Percentiles rank a stretch among this genome's conserved stretches.
Conservation (phyloP, 2,329 filamentous ascomycete species). For the Penicillium expansum region DNA sequence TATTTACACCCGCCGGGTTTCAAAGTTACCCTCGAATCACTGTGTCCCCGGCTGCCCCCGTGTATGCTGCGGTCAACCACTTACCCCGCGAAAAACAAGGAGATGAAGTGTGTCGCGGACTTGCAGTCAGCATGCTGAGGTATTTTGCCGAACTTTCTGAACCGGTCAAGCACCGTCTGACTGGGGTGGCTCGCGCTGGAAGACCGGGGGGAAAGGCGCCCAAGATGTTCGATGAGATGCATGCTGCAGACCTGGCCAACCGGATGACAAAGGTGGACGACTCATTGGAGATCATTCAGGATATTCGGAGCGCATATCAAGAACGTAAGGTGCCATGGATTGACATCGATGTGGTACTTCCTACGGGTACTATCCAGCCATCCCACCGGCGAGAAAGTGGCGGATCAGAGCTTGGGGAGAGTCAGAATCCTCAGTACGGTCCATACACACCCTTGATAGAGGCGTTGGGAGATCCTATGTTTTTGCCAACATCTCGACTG, state of each 20-base stretch:
- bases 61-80: conserved; percentile 85
- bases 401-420: conserved; percentile 42
- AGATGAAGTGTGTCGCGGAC: conserved; percentile 84
- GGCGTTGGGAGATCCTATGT: conserved; percentile 77
- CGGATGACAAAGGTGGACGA: conserved; percentile 81
- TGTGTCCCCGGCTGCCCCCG: conserved; percentile 85
- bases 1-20: conserved; percentile 85
- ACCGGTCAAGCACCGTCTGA: conserved; percentile 69
- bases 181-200: conserved; percentile 50
- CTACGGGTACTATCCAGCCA: conserved; percentile 68
- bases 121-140: conserved; percentile 90
- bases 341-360: conserved; percentile 83
- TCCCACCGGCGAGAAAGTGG: conserved; percentile 60
- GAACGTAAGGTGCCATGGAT: conserved; percentile 80
- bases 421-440: conserved; percentile 61
- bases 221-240: conserved; percentile 80
- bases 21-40: conserved; percentile 88
- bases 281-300: conserved; percentile 66
- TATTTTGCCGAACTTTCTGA: conserved; percentile 88
- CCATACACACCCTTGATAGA: conserved; percentile 73
- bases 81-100: conserved; percentile 92
- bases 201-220: conserved; percentile 62
- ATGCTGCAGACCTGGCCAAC: conserved; percentile 86
- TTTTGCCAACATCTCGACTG: conserved; percentile 80
- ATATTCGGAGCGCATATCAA: conserved; percentile 72